Conservation (phyloP, 202 grass and related monocot genomes). For the Panicum virgatum region DNA sequence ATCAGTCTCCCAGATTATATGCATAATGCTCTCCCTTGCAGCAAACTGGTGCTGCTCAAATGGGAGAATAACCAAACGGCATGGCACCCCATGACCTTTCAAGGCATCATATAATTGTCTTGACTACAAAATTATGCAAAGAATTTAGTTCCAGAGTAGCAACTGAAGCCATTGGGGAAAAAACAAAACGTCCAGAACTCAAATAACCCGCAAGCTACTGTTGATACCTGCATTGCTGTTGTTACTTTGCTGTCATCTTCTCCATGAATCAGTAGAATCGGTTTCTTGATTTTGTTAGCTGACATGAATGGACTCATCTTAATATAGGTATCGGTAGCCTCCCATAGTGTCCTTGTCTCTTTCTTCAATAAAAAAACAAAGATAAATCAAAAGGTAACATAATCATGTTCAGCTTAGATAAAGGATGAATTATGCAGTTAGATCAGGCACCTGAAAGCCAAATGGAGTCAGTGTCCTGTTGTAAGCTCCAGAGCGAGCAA, state of each 20-base stretch:
- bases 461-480: slow-evolving; percentile 98
- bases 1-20: slow-evolving; percentile 89
- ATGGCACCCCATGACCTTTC: slow-evolving; percentile 79
- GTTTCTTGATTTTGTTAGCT: slow-evolving; percentile 84
- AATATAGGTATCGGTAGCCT: slow-evolving; percentile 71
- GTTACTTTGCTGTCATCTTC: slow-evolving; percentile 86
- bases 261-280: slow-evolving; percentile 81
- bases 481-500: slow-evolving; percentile 98
- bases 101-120: slow-evolving; percentile 78
- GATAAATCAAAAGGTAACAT: too few relatives aligned
- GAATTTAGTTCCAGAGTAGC: slow-evolving; percentile 5
- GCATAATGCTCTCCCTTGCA: slow-evolving; percentile 82
- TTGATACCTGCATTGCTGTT: slow-evolving; percentile 74
- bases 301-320: slow-evolving; percentile 93
- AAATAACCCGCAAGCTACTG: slow-evolving; percentile 17
- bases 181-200: slow-evolving; percentile 10
- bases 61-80: slow-evolving; percentile 75
- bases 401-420: too few relatives aligned
- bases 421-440: too few relatives aligned
- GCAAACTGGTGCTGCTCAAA: slow-evolving; percentile 74
- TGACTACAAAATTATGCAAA: slow-evolving; percentile 54
- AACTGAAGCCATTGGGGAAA: slow-evolving; percentile 6
- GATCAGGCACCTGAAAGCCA: slow-evolving; percentile 82
- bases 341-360: slow-evolving; percentile 64
- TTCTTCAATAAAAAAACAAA: too few relatives aligned